Conservation (phyloP, 352 stramenopile genomes). For the Phytophthora citrophthora region DNA sequence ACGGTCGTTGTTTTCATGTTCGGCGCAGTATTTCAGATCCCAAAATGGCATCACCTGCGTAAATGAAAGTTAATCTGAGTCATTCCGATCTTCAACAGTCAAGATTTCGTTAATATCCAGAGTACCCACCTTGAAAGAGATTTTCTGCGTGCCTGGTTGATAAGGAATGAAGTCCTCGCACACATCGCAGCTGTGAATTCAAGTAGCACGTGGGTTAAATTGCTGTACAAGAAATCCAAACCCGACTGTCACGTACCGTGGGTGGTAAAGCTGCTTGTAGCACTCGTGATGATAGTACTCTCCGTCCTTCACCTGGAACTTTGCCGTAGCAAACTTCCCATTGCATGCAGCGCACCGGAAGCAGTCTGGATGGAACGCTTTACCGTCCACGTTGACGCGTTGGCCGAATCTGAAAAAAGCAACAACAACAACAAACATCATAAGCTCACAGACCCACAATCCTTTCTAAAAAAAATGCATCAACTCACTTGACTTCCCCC, state of each 20-base stretch:
- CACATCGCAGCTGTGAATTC: constrained; percentile 55
- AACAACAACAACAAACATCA: neutral
- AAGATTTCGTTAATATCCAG: neutral
- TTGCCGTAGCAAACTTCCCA: constrained; percentile 40
- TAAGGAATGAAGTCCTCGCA: constrained; percentile 68
- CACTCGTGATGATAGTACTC: constrained; percentile 75
- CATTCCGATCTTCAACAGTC: neutral
- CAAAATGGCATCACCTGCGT: constrained; percentile 66
- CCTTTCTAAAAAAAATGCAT: neutral
- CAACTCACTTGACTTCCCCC: constrained; percentile 35
- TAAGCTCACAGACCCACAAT: neutral
- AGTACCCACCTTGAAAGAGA: constrained; percentile 55
- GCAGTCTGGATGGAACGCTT: constrained; percentile 55
- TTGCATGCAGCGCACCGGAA: constrained; percentile 57
- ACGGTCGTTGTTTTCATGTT: constrained; percentile 65
- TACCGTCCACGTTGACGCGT: constrained; percentile 45
- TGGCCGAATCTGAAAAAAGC: constrained; percentile 28
- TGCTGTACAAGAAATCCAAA: neutral
- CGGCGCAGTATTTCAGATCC: constrained; percentile 64
- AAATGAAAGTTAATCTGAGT: constrained; percentile 1
- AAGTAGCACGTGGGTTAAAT: constrained; percentile 7
- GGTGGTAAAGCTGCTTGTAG: constrained; percentile 71
- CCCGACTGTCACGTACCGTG: constrained; percentile 34
- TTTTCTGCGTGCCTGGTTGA: constrained; percentile 48
- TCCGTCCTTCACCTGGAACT: constrained; percentile 61